phyloP scores from a whole-genome alignment of 768 basidiomycete species.

The Chiua virens region DNA sequence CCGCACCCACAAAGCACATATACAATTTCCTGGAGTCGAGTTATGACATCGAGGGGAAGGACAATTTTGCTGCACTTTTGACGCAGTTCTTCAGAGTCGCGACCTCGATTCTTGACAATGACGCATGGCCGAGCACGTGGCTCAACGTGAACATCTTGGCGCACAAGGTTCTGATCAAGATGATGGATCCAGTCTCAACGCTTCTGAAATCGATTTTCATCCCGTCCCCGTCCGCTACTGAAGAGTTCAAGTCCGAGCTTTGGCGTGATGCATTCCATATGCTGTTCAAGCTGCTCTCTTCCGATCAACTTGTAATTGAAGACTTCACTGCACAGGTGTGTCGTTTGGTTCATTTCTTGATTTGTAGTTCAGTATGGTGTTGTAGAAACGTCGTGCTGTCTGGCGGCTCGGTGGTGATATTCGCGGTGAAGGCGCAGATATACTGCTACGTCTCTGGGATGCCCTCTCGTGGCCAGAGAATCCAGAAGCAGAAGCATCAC shows the following conservation, averaged over 20 bases:
- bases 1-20: constrained; percentile 77
- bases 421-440: constrained; percentile 84
- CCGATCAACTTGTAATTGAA: constrained; percentile 90
- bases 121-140: constrained; percentile 90
- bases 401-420: constrained; percentile 97
- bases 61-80: constrained; percentile 69
- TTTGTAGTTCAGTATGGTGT: constrained; percentile 4
- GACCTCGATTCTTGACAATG: constrained; percentile 77
- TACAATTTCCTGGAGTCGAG: constrained; percentile 75
- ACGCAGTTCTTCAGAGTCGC: constrained; percentile 80
- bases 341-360: not conserved
- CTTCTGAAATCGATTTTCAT: constrained; percentile 82
- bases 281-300: constrained; percentile 82
- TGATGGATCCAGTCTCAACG: constrained; percentile 78
- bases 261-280: constrained; percentile 85
- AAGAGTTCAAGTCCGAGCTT: constrained; percentile 68
- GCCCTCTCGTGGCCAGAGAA: constrained; percentile 76
- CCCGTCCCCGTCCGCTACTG: constrained; percentile 60
- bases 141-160: constrained; percentile 87
- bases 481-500: constrained; percentile 48
- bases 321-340: constrained; percentile 90
- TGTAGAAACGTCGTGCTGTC: constrained; percentile 88
- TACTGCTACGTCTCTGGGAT: constrained; percentile 82
- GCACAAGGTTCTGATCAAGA: constrained; percentile 84
- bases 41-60: constrained; percentile 87